A percentile compares a stretch with the other conserved stretches of the same genome.
These are phyloP conservation scores for Vigna nakashimae DNA, from an alignment of 306 rosid genomes.

Conservation along the genomic window DNA sequence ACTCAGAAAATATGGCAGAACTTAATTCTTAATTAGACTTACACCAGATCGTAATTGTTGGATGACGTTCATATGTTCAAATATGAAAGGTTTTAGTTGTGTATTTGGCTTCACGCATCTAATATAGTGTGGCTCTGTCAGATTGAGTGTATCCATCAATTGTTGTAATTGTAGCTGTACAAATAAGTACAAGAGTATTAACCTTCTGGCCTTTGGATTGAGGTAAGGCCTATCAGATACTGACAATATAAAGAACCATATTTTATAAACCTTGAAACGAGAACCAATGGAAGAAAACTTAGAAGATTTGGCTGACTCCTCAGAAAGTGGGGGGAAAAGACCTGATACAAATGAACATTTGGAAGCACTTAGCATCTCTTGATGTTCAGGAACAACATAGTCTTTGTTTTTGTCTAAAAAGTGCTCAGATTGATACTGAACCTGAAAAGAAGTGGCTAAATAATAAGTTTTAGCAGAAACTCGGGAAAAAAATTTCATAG, in stretches of 20 bases:
- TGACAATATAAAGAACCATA: conserved; percentile 38
- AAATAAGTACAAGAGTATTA: conserved; percentile 46
- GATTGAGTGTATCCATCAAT: conserved; percentile 82
- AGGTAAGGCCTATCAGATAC: conserved; percentile 39
- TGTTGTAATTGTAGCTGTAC: conserved; percentile 93
- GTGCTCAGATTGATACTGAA: conserved; percentile 85
- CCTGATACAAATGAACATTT: conserved; percentile 82
- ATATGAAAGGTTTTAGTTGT: conserved; percentile 64
- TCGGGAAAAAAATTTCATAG: conserved; percentile 11
- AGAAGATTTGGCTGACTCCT: conserved; percentile 78
- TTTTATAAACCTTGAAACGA: conserved; percentile 78
- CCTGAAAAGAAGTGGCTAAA: conserved; percentile 66
- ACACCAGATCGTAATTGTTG: conserved; percentile 91
- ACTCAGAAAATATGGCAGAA: conserved; percentile 30
- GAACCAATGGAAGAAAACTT: conserved; percentile 96
- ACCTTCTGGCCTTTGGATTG: conserved; percentile 27
- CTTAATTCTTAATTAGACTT: conserved; percentile 58
- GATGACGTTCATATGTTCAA: conserved; percentile 73
- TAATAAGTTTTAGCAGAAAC: conserved; percentile 38
- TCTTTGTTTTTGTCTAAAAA: conserved; percentile 95
- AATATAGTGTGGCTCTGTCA: conserved; percentile 89
- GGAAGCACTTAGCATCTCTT: conserved; percentile 85
- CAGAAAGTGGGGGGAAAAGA: conserved; percentile 82
- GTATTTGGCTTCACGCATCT: conserved; percentile 95
- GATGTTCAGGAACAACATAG: conserved; percentile 95